A percentile compares a stretch with the other conserved stretches of the same genome.
Evolutionary conservation across 2,329 filamentous ascomycete species (phyloP).

Genomic region (Mycogone perniciosa): DNA sequence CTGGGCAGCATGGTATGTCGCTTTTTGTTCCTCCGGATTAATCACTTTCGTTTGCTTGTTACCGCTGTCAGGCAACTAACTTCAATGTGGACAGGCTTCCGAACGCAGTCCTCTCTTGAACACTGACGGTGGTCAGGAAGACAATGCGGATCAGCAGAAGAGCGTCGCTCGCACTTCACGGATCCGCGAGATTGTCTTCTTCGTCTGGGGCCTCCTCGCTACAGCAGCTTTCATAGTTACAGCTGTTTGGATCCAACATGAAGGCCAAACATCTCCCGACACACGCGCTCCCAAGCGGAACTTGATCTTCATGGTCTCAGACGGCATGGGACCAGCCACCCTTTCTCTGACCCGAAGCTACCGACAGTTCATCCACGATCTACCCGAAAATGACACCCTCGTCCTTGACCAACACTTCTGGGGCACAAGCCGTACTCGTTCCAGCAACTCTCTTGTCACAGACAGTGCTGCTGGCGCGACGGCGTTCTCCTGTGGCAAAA

Average conservation of each 20-base stretch:
- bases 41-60: neutral
- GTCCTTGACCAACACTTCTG: constrained; percentile 83
- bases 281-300: constrained; percentile 68
- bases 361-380: constrained; percentile 66
- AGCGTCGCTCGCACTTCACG: constrained; percentile 32
- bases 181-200: constrained; percentile 65
- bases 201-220: constrained; percentile 76
- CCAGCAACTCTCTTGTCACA: constrained; percentile 77
- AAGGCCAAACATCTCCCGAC: constrained; percentile 41
- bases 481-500: constrained; percentile 84
- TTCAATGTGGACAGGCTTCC: constrained; percentile 26
- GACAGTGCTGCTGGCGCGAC: constrained; percentile 97
- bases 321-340: constrained; percentile 95
- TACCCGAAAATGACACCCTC: constrained; percentile 70
- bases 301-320: constrained; percentile 97
- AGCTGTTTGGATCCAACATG: constrained; percentile 71
- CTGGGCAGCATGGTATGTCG: constrained; percentile 7
- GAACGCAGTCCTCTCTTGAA: constrained; percentile 40
- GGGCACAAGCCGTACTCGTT: constrained; percentile 82
- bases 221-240: constrained; percentile 74
- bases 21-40: neutral
- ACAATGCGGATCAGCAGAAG: constrained; percentile 21
- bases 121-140: constrained; percentile 23
- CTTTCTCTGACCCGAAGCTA: constrained; percentile 81
- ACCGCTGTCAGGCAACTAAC: neutral